These are phyloP conservation scores for Spiraea crenata DNA, from an alignment of 331 rosid species.

Conservation along the genomic window DNA sequence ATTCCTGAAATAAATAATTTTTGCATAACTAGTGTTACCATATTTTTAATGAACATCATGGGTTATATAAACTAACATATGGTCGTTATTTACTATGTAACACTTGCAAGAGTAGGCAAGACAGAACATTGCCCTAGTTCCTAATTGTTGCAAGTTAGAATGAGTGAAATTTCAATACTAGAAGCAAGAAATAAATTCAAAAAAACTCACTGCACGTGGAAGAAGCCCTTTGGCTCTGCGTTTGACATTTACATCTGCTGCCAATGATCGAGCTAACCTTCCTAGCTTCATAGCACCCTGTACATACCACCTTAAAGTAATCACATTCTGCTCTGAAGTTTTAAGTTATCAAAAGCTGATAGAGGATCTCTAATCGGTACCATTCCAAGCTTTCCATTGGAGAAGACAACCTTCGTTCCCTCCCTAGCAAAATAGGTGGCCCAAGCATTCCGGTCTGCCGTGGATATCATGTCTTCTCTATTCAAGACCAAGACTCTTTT, in stretches of 20 bases:
- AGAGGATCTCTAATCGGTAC: conserved; percentile 35
- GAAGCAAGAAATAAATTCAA: not conserved
- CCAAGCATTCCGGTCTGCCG: conserved; percentile 91
- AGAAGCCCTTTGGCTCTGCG: conserved; percentile 94
- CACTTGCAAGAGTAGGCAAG: not conserved
- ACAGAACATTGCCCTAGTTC: not conserved
- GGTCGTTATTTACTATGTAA: not conserved
- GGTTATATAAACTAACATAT: not conserved
- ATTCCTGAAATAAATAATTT: not conserved
- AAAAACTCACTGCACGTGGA: conserved; percentile 72
- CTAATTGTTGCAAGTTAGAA: not conserved
- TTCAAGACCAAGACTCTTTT: conserved; percentile 86
- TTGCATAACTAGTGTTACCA: not conserved
- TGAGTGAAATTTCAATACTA: not conserved
- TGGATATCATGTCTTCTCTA: conserved; percentile 95
- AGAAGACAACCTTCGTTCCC: conserved; percentile 73
- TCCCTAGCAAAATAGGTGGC: conserved; percentile 68
- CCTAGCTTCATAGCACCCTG: conserved; percentile 88
- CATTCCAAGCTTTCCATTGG: conserved; percentile 94
- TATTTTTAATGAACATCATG: not conserved
- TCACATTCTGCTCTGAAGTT: conserved; percentile 19
- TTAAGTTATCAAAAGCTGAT: conserved; percentile 22
- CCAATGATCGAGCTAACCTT: conserved; percentile 72
- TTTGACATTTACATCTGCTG: conserved; percentile 83
- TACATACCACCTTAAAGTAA: conserved; percentile 29